These are phyloP conservation scores for Ophiocordyceps sinensis DNA, from an alignment of 2,329 filamentous ascomycete species.

Conservation along the genomic window DNA sequence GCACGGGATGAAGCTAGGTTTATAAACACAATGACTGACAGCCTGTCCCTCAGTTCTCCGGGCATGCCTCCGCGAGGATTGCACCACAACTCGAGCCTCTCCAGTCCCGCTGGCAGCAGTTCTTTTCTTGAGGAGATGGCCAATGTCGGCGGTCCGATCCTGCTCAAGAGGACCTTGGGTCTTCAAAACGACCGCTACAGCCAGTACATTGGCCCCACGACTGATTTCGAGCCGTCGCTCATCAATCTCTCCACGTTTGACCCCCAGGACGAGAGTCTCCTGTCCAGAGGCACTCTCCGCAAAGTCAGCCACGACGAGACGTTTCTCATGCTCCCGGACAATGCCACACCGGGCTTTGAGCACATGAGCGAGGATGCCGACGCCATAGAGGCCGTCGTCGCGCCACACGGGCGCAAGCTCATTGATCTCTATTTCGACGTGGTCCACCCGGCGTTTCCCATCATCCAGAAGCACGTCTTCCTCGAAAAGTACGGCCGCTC, in stretches of 20 bases:
- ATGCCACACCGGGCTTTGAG: conserved; percentile 55
- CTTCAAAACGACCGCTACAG: conserved; percentile 67
- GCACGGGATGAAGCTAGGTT: not conserved
- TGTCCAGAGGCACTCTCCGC: conserved; percentile 53
- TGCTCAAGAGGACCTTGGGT: conserved; percentile 56
- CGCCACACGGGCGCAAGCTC: conserved; percentile 60
- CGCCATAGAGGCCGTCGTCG: conserved; percentile 61
- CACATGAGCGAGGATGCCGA: conserved; percentile 54
- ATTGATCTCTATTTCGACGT: conserved; percentile 71
- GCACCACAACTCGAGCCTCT: conserved; percentile 38
- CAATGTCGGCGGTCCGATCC: conserved; percentile 50
- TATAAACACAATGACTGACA: conserved; percentile 1
- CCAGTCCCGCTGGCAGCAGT: conserved; percentile 45
- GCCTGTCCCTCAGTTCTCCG: conserved; percentile 31
- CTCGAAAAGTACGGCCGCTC: conserved; percentile 63
- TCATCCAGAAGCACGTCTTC: conserved; percentile 70
- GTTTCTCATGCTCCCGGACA: conserved; percentile 67
- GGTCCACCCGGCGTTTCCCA: conserved; percentile 69
- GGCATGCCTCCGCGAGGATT: conserved; percentile 35
- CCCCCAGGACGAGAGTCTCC: conserved; percentile 64
- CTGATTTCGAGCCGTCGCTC: conserved; percentile 70
- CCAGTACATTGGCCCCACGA: conserved; percentile 72
- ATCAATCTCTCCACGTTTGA: conserved; percentile 72
- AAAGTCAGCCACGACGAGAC: conserved; percentile 67
- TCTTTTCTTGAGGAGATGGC: conserved; percentile 57